phyloP scores from a whole-genome alignment of 179 eudicot genomes.

The Camellia oleifera region DNA sequence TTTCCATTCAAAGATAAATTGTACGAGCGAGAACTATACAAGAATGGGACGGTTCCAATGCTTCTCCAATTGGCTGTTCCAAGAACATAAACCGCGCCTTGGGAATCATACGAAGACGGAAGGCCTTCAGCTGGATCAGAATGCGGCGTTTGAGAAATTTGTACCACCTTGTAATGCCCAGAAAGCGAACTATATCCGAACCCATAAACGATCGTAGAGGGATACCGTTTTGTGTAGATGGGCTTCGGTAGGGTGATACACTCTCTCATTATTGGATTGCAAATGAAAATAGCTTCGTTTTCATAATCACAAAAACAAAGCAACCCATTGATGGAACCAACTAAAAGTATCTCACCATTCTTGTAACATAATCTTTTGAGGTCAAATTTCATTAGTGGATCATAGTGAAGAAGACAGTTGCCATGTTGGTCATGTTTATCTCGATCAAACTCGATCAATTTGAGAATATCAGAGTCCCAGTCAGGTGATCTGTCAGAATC shows the following conservation, averaged over 20 bases:
- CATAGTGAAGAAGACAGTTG: not conserved
- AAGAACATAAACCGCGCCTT: not conserved
- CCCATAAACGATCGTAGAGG: not conserved
- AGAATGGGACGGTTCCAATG: not conserved
- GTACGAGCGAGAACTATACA: not conserved
- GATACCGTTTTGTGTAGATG: not conserved
- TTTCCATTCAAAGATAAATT: slow-evolving; percentile 1
- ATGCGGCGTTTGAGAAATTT: not conserved
- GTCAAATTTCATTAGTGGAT: not conserved
- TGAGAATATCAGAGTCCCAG: slow-evolving; percentile 1
- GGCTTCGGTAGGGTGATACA: slow-evolving; percentile 1
- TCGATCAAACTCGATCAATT: not conserved
- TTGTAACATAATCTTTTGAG: not conserved
- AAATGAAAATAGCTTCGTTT: not conserved
- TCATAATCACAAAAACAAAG: not conserved
- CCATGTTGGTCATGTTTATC: not conserved
- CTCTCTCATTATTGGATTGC: not conserved
- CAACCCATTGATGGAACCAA: slow-evolving; percentile 6
- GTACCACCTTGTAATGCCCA: slow-evolving; percentile 8
- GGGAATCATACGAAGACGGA: not conserved
- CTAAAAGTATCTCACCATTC: not conserved
- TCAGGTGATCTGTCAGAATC: not conserved
- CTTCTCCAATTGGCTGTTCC: not conserved
- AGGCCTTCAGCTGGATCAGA: not conserved
- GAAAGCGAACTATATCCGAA: slow-evolving; percentile 1